Base-by-base conservation (phyloP, 345 rosid genomes). In the Pugionium dolabratum region DNA sequence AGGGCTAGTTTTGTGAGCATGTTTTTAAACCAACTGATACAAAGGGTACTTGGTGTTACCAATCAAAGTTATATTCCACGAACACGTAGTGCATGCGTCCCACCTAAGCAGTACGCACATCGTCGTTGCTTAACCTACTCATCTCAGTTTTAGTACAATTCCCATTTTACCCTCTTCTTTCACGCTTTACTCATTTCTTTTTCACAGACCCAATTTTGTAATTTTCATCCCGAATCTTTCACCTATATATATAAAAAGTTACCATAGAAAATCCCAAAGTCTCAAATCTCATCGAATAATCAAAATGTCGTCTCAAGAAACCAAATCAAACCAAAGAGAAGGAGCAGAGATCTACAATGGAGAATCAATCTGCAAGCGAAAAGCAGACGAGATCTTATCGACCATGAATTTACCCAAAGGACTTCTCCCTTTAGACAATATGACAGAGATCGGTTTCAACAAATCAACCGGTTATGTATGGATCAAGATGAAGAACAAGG, bases 391-490 rank as follows among this genome's bases (percentile, higher is more conserved):
- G 11, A 67, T 84, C 26, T 79, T 88, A 7, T 71, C 72, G 0
- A 73, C 70, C 45, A 71, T 82, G 70, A 60, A 66, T 42, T 73
- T 88, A 3, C 95, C 89, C 0, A 81, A 69, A 37, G 86, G 86
- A 1, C 81, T 85, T 37, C 67, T 88, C 0, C 91, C 95, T 0
- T 45, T 88, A 7, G 77, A 80, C 71, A 73, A 81, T 77, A 55
- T 85, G 69, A 35, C 69, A 7, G 89, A 87, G 78, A 49, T 81
- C 9, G 95, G 95, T 7, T 53, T 59, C 66, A 82, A 85, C 67
- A 67, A 73, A 25, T 33, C 67, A 40, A 76, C 87, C 0, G 89
- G 95, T 5, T 85, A 85, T 75, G 75, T 85, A 6, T 88, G 89
- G 91, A 54, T 85, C 59, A 88, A 75, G 81, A 83, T 76, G 59